Percentiles rank a stretch among this genome's conserved stretches.
Evolutionary conservation across 106 monocot species (phyloP).

Genomic region (Dendrobium catenatum): DNA sequence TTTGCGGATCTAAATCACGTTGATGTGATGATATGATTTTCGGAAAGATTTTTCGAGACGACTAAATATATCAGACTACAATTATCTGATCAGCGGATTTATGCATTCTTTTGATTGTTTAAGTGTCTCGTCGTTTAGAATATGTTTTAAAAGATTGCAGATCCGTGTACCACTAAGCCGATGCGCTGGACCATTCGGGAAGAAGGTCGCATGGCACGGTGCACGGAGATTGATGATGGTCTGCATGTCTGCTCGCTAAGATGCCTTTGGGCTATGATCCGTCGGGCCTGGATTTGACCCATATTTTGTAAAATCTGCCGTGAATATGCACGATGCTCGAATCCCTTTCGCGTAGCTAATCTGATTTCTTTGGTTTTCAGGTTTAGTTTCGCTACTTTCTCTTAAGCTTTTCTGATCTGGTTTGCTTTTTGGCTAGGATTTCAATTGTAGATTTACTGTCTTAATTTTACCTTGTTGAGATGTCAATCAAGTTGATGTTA

Average conservation of each 20-base stretch:
- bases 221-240: constrained; percentile 61
- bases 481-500: no score
- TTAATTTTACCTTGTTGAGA: no score
- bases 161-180: constrained; percentile 46
- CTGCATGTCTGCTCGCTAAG: constrained; percentile 79
- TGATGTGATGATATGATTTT: constrained; percentile 28
- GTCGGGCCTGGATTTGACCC: constrained; percentile 72
- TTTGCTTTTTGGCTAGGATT: no score
- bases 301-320: constrained; percentile 6
- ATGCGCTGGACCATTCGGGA: constrained; percentile 57
- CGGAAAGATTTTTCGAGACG: constrained; percentile 21
- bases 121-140: background rate
- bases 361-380: no score
- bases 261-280: constrained; percentile 66
- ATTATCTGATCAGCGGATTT: constrained; percentile 46
- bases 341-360: no score
- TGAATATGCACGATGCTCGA: no score
- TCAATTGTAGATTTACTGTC: no score
- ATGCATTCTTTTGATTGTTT: background rate
- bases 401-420: no score
- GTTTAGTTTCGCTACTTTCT: no score
- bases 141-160: background rate
- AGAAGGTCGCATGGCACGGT: constrained; percentile 76
- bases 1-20: background rate
- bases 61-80: constrained; percentile 36